Base-by-base conservation (phyloP, 495 filamentous ascomycete genomes). In the Aspergillus diversus region DNA sequence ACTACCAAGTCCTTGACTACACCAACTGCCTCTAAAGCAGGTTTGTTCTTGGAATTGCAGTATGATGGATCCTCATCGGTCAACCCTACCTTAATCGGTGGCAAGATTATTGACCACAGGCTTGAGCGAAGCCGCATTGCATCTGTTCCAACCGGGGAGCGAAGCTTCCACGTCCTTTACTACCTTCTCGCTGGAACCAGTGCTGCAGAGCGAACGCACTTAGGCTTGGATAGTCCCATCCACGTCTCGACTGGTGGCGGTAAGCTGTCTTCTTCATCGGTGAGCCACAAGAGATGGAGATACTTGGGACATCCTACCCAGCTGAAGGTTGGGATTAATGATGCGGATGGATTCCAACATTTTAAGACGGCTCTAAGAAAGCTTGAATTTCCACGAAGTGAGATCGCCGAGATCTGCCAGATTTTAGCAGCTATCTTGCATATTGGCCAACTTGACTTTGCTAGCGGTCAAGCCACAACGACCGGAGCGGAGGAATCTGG, bases 1-100 rank as follows among this genome's bases (percentile, higher is more conserved):
- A 97, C 95, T 7, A 99, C 94, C n/a, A 99, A 99, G 80, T 96
- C 93, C 16, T 84, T 92, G 17, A 97, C 93, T 6, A 97, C 93
- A 0, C 93, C 93, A 1, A 97, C 92, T 6, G 95, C 95, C 31
- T 97, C 94, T 13, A 97, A 97, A 74, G 89, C 95, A 6, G 95
- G 95, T 60, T 85, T 99, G 13, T 97, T 97, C 69, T 91, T 92
- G 73, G 95, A 99, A 68, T 81, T 99, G 33, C 95, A 99, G 75
- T 99, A 98, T 67, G 93, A 99, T 72, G 94, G 91, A 7, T 84
- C 91, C 3, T 89, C 93, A 0, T 88, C 89, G 1, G 86, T 89
- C 49, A 89, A 85, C 65, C 92, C 93, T 8, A 87, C 90, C 12
- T 80, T 99, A 46, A 91, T 98, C 63, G 95, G 95, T 71, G 94